These are phyloP conservation scores for Penicillium canescens DNA, from an alignment of 495 filamentous ascomycete species.

Conservation along the genomic window DNA sequence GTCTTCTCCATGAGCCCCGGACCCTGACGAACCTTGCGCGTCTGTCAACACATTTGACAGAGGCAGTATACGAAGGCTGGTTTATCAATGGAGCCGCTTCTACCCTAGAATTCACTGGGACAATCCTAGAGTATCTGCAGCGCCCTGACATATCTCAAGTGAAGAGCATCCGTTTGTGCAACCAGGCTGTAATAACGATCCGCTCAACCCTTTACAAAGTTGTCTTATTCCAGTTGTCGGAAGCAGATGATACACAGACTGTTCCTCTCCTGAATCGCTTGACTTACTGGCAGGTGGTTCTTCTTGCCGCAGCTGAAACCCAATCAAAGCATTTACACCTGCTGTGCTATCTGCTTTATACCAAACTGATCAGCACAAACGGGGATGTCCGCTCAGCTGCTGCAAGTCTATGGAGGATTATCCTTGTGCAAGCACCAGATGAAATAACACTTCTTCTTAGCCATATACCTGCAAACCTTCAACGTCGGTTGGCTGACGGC, in stretches of 20 bases:
- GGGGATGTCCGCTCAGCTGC: conserved; percentile 70
- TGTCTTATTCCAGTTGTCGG: conserved; percentile 77
- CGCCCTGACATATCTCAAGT: conserved; percentile 75
- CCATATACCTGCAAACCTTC: conserved; percentile 65
- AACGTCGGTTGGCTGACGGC: conserved; percentile 68
- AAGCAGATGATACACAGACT: conserved; percentile 69
- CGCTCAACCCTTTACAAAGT: conserved; percentile 73
- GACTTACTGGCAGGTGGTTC: conserved; percentile 91
- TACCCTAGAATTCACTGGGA: conserved; percentile 84
- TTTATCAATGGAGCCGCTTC: conserved; percentile 77
- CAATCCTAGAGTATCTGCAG: conserved; percentile 83
- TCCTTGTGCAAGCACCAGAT: conserved; percentile 90
- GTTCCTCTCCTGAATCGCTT: conserved; percentile 75
- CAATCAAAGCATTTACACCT: conserved; percentile 78
- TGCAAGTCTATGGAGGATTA: conserved; percentile 82
- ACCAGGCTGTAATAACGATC: conserved; percentile 72
- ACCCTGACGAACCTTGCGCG: conserved; percentile 83
- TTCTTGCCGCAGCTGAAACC: conserved; percentile 71
- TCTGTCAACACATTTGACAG: conserved; percentile 74
- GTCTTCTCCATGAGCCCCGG: conserved; percentile 74
- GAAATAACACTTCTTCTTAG: conserved; percentile 73
- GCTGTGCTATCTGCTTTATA: conserved; percentile 88
- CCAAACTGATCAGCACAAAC: conserved; percentile 67
- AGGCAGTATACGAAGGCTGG: conserved; percentile 94
- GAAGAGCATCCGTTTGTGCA: conserved; percentile 88